Conservation (phyloP, 768 basidiomycete genomes). For the Clitopilus hobsonii region DNA sequence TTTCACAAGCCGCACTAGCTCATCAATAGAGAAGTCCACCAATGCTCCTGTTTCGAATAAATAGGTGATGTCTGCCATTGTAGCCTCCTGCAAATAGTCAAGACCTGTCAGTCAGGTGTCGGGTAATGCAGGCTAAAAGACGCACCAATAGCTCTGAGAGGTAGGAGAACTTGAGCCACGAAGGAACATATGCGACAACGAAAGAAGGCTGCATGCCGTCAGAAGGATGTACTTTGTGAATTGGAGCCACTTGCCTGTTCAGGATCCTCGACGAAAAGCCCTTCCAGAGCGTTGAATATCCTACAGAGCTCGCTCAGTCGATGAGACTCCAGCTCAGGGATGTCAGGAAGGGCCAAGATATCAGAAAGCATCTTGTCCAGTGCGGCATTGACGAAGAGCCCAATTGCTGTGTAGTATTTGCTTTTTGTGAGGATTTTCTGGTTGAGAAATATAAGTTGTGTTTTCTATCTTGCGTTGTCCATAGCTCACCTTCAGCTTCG, state of each 20-base stretch:
- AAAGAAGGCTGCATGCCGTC: constrained; percentile 54
- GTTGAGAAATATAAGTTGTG: background rate
- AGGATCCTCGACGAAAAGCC: constrained; percentile 67
- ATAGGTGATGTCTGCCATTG: constrained; percentile 87
- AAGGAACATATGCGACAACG: constrained; percentile 81
- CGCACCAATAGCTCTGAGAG: constrained; percentile 85
- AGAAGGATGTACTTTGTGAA: background rate
- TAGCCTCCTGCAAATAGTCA: constrained; percentile 63
- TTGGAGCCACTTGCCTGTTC: constrained; percentile 39
- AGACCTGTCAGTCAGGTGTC: background rate
- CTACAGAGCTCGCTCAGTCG: constrained; percentile 78
- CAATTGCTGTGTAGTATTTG: constrained; percentile 70
- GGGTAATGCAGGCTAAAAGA: constrained; percentile 8
- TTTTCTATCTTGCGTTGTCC: background rate
- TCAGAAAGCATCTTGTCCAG: constrained; percentile 66
- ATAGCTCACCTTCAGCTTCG: constrained; percentile 66
- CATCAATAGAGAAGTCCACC: constrained; percentile 84
- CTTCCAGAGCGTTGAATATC: constrained; percentile 75
- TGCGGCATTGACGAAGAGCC: constrained; percentile 63
- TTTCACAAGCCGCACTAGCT: constrained; percentile 74
- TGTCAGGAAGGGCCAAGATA: constrained; percentile 75
- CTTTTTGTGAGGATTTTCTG: constrained; percentile 67
- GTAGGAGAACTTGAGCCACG: constrained; percentile 94
- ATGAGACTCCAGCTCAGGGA: constrained; percentile 84
- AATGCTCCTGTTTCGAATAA: constrained; percentile 88